These are phyloP conservation scores for Cytospora leucostoma DNA, from an alignment of 2,329 filamentous ascomycete species.

Conservation along the genomic window DNA sequence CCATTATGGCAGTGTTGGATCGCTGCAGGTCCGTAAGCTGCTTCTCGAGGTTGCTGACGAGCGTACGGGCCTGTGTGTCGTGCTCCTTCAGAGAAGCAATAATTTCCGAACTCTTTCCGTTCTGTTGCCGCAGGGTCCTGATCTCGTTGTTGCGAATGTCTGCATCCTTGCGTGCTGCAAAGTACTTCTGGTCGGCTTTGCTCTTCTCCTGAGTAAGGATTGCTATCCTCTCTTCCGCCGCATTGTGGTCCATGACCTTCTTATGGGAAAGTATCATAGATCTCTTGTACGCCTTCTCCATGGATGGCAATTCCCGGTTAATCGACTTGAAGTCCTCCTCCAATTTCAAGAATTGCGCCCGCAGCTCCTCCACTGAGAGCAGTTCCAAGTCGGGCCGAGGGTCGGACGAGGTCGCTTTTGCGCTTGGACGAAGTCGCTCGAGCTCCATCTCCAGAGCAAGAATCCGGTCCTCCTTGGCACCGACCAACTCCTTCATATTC, in stretches of 20 bases:
- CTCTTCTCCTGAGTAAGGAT: slow-evolving; percentile 83
- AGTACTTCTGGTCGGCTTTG: slow-evolving; percentile 98
- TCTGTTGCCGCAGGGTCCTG: slow-evolving; percentile 76
- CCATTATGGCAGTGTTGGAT: slow-evolving; percentile 67
- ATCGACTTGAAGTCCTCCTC: slow-evolving; percentile 81
- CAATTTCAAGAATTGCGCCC: slow-evolving; percentile 70
- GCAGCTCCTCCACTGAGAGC: slow-evolving; percentile 70
- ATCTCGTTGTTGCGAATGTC: slow-evolving; percentile 83
- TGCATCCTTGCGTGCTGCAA: slow-evolving; percentile 91
- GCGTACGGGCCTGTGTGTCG: slow-evolving; percentile 72
- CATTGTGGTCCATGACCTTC: slow-evolving; percentile 77
- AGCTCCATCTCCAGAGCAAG: slow-evolving; percentile 80
- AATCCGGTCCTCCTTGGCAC: slow-evolving; percentile 79
- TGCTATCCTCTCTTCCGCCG: slow-evolving; percentile 75
- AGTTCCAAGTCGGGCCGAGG: slow-evolving; percentile 54
- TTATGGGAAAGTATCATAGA: slow-evolving; percentile 81
- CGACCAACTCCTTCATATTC: slow-evolving; percentile 78
- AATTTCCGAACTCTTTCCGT: slow-evolving; percentile 88
- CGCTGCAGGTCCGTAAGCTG: slow-evolving; percentile 83
- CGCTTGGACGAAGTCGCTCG: slow-evolving; percentile 62
- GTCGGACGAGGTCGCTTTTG: slow-evolving; percentile 50
- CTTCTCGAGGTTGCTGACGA: slow-evolving; percentile 86
- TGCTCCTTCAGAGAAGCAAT: slow-evolving; percentile 91
- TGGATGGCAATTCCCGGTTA: slow-evolving; percentile 82
- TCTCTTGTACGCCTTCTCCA: slow-evolving; percentile 90